Conservation (phyloP, 2,329 filamentous ascomycete genomes). For the Blastomyces parvus region DNA sequence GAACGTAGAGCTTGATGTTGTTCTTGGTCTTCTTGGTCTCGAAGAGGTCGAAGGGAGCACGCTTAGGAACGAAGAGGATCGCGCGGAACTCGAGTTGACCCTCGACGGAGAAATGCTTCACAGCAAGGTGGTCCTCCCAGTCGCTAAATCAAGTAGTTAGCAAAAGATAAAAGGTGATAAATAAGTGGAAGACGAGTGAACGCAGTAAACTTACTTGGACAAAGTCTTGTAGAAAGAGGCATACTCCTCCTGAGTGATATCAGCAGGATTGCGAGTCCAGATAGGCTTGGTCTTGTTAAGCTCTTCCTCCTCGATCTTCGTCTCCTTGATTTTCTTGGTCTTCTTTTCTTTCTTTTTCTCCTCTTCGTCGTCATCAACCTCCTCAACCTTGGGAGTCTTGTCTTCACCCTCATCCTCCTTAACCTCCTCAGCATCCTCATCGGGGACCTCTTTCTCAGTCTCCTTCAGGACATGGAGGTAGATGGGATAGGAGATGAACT, state of each 20-base stretch:
- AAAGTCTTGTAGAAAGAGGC: slow-evolving; percentile 99
- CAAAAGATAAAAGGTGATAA: background rate
- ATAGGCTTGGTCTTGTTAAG: slow-evolving; percentile 99
- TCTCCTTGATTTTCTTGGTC: slow-evolving; percentile 99
- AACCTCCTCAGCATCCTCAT: slow-evolving; percentile 68
- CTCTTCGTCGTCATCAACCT: slow-evolving; percentile 75
- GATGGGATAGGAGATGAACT: slow-evolving; percentile 99
- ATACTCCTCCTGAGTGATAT: slow-evolving; percentile 95
- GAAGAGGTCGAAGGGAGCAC: slow-evolving; percentile 97
- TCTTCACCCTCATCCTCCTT: slow-evolving; percentile 64
- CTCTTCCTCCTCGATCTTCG: slow-evolving; percentile 97
- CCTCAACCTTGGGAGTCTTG: slow-evolving; percentile 94
- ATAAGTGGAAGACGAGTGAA: background rate
- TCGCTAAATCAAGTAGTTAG: slow-evolving; percentile 42
- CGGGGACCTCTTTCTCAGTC: slow-evolving; percentile 96
- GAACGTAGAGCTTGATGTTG: slow-evolving; percentile 99
- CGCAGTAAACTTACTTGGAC: slow-evolving; percentile 52
- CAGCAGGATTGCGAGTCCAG: slow-evolving; percentile 95
- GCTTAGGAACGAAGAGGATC: slow-evolving; percentile 99
- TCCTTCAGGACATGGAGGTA: slow-evolving; percentile 99
- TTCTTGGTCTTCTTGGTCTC: slow-evolving; percentile 99
- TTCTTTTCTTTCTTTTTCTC: slow-evolving; percentile 84
- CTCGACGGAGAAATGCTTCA: slow-evolving; percentile 99
- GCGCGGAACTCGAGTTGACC: slow-evolving; percentile 99
- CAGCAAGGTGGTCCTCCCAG: slow-evolving; percentile 98